Evolutionary conservation across 2,329 filamentous ascomycete genomes (phyloP), one percentile per base, ranked within the genome.

Genomic region (Claviceps humidiphila): DNA sequence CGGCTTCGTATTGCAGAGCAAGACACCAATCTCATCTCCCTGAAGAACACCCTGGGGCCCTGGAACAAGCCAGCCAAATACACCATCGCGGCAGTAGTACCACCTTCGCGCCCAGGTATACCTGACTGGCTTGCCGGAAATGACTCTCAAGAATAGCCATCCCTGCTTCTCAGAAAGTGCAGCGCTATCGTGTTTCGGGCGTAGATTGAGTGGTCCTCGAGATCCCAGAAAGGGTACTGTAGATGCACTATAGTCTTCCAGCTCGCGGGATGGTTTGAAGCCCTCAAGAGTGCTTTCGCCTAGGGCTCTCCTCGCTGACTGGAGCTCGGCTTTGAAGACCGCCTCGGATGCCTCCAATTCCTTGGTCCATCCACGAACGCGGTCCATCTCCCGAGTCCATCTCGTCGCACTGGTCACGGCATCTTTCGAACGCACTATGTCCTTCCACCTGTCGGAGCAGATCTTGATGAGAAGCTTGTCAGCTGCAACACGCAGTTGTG

Each of bases 11-110:
- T 88, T 95, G 71, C 93, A 98, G 41, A 98, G 80, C 50, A 98
- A 71, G 3, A 98, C 90, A 42, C 93, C 93, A 55, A 95, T 95
- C 69, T 95, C 89, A 61, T 98, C 93, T 47, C 89, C 95, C 66
- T 97, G 91, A 59, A 97, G 82, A 22, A 98, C 93, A 38, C 89
- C 91, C 54, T 90, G 82, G 0, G 81, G 74, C 3, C 87, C 87
- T 61, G 94, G 89, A 20, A 93, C 80, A 5, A 98, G 75, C 82
- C 89, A 97, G 22, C 93, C 93, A 67, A 98, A 97, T 53, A 97
- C 93, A 41, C 93, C 91, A 62, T 95, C 85, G 57, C 91, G 90
- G 59, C 95, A 85, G 66, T 95, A 97, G 63, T 93, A 95, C 93
- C 93, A 98, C 51, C 91, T 79, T 54, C 89, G 80, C 26, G 89